Conservation (phyloP, 345 rosid species). For the Lagerstroemia speciosa region DNA sequence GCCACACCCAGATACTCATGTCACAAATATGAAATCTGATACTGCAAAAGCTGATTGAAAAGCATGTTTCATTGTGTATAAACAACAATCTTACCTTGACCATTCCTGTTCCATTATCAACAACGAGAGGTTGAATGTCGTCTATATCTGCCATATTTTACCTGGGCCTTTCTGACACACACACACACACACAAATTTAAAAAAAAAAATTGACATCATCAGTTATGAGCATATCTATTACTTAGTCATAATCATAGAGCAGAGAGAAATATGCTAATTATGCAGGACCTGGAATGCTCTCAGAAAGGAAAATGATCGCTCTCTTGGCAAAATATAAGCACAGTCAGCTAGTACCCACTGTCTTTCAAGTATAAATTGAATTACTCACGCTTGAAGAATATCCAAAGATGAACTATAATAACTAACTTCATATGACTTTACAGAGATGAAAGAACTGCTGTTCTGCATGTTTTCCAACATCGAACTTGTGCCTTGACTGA, state of each 20-base stretch:
- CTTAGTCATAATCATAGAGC: not conserved
- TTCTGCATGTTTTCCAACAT: too few relatives aligned
- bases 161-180: not conserved
- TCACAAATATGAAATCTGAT: not conserved
- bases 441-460: too few relatives aligned
- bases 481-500: too few relatives aligned
- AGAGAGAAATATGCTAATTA: not conserved
- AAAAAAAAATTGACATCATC: too few relatives aligned
- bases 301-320: not conserved
- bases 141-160: not conserved
- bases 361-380: too few relatives aligned
- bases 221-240: not conserved
- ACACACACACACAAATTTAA: too few relatives aligned
- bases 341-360: too few relatives aligned
- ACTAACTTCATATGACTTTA: not conserved
- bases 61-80: not conserved
- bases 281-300: not conserved
- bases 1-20: not conserved
- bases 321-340: not conserved
- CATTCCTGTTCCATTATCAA: slow-evolving; percentile 9
- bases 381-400: not conserved
- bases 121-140: slow-evolving; percentile 4
- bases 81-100: slow-evolving; percentile 5
- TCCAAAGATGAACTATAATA: not conserved
- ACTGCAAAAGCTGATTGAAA: not conserved